phyloP scores from a whole-genome alignment of 768 basidiomycete genomes.

The Tephrocybe sp. region DNA sequence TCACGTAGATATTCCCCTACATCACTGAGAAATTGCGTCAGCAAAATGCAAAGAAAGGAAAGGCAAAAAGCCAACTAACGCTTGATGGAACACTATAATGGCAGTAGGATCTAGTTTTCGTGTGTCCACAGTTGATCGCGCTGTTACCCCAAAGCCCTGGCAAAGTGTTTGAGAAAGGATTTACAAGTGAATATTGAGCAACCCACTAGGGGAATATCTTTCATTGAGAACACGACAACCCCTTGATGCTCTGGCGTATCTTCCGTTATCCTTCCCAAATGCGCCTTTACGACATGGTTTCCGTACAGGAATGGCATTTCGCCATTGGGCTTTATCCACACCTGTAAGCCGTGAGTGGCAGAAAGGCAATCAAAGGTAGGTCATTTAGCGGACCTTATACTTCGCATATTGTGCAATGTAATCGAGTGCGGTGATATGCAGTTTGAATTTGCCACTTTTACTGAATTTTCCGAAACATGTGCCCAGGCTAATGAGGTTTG shows the following conservation, averaged over 20 bases:
- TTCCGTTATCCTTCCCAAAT: slow-evolving; percentile 97
- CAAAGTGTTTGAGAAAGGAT: slow-evolving; percentile 1
- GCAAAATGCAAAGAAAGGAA: slow-evolving; percentile 7
- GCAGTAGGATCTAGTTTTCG: slow-evolving; percentile 95
- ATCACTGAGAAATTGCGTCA: slow-evolving; percentile 52
- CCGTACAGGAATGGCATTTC: slow-evolving; percentile 99
- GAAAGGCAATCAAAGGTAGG: not conserved
- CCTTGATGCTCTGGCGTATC: slow-evolving; percentile 99
- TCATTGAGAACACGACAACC: slow-evolving; percentile 96
- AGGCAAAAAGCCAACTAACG: slow-evolving; percentile 52
- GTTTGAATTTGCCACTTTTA: slow-evolving; percentile 96
- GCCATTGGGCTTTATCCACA: slow-evolving; percentile 99
- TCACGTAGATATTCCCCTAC: slow-evolving; percentile 98
- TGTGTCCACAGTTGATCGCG: slow-evolving; percentile 92
- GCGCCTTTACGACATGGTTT: slow-evolving; percentile 97
- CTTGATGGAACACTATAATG: slow-evolving; percentile 98
- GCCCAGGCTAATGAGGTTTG: slow-evolving; percentile 88
- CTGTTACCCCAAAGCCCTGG: slow-evolving; percentile 97
- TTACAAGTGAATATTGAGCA: not conserved
- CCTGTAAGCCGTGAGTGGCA: slow-evolving; percentile 39
- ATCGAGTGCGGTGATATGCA: slow-evolving; percentile 92
- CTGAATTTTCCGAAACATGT: slow-evolving; percentile 98
- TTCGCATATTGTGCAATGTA: slow-evolving; percentile 95
- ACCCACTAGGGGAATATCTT: slow-evolving; percentile 84
- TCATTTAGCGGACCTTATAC: slow-evolving; percentile 70